Conservation (phyloP, 1,139 yeast species). For the Taiozyma sp. region DNA sequence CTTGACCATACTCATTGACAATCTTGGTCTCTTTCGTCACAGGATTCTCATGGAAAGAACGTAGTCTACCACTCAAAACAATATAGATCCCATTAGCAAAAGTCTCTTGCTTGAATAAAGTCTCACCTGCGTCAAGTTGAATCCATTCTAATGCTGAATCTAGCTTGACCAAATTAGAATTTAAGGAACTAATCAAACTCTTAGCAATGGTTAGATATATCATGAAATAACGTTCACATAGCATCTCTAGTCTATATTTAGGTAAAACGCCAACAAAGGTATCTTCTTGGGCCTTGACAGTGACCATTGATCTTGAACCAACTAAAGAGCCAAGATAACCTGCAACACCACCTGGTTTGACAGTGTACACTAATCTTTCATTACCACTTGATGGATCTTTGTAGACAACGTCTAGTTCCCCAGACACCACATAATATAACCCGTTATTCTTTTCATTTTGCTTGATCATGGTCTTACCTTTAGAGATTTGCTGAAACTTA, state of each 20-base stretch:
- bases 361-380: conserved; percentile 49
- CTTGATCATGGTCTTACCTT: conserved; percentile 54
- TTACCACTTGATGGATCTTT: conserved; percentile 23
- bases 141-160: conserved; percentile 97
- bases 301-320: conserved; percentile 76
- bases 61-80: conserved; percentile 83
- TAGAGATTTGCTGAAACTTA: conserved; percentile 49
- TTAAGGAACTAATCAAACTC: conserved; percentile 59
- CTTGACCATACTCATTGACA: conserved; percentile 85
- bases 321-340: conserved; percentile 82
- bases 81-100: conserved; percentile 90
- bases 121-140: conserved; percentile 80
- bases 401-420: conserved; percentile 60
- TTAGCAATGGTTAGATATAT: conserved; percentile 77
- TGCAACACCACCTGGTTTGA: conserved; percentile 77
- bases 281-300: conserved; percentile 48
- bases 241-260: conserved; percentile 52
- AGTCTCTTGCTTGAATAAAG: conserved; percentile 77
- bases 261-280: conserved; percentile 72
- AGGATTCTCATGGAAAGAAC: conserved; percentile 44
- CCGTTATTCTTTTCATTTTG: conserved; percentile 67
- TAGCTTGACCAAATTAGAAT: conserved; percentile 63
- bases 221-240: conserved; percentile 74
- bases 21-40: conserved; percentile 32
- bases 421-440: conserved; percentile 73